A percentile compares a stretch with the other conserved stretches of the same genome.
phyloP scores from a whole-genome alignment of 495 filamentous ascomycete species.

The Hypoxylon fuscum region DNA sequence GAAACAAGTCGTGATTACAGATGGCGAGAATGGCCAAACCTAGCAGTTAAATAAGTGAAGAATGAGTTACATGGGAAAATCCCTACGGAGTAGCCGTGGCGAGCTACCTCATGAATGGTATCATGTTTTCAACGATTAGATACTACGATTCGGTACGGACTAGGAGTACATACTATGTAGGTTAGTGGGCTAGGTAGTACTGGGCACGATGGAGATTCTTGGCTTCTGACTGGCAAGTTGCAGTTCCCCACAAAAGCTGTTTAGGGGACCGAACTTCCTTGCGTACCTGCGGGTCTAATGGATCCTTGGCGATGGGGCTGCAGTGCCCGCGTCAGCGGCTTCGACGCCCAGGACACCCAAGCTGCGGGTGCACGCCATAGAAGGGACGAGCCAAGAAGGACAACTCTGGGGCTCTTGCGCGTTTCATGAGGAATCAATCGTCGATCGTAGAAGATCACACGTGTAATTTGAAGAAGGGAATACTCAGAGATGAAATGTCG shows the following conservation, averaged over 20 bases:
- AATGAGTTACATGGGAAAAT: slow-evolving; percentile 11
- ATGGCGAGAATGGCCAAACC: slow-evolving; percentile 12
- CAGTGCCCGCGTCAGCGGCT: slow-evolving; percentile 30
- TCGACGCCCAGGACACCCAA: slow-evolving; percentile 13
- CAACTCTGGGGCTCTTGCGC: slow-evolving; percentile 11
- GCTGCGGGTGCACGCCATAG: background rate
- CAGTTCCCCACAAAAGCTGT: slow-evolving; percentile 36
- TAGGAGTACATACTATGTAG: slow-evolving; percentile 9
- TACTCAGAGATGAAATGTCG: slow-evolving; percentile 6
- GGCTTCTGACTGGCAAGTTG: slow-evolving; percentile 36
- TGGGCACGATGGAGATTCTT: slow-evolving; percentile 36
- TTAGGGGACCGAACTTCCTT: slow-evolving; percentile 35
- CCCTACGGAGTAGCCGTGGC: slow-evolving; percentile 31
- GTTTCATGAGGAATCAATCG: slow-evolving; percentile 13
- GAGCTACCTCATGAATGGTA: slow-evolving; percentile 26
- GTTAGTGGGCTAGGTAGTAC: slow-evolving; percentile 22
- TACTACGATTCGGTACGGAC: slow-evolving; percentile 25
- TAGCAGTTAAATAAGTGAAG: slow-evolving; percentile 28
- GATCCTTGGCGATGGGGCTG: slow-evolving; percentile 36
- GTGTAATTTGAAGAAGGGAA: slow-evolving; percentile 5
- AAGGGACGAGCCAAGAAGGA: slow-evolving; percentile 13
- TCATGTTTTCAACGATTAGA: slow-evolving; percentile 34
- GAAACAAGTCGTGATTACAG: background rate
- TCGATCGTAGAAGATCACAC: slow-evolving; percentile 9
- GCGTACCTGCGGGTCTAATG: slow-evolving; percentile 31